Evolutionary conservation across 345 rosid genomes (phyloP), one percentile per base, ranked within the genome.

Genomic region (Eucalyptus tenuipes): DNA sequence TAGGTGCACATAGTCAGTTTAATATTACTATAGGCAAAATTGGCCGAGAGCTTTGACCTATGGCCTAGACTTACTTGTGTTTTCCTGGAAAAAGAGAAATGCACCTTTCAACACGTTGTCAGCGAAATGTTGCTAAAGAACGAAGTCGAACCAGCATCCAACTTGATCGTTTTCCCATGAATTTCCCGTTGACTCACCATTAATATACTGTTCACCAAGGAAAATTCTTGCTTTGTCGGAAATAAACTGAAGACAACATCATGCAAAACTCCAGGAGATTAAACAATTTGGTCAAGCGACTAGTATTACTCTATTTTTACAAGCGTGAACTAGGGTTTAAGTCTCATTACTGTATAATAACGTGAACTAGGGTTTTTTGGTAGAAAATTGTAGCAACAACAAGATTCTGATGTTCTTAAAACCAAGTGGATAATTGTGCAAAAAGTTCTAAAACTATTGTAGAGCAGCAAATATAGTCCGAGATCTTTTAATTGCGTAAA

Each of bases 131-230:
- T 66, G 12, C 1, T 31, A 0, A 31, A 66, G 40, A 15, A 16
- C 79, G 42, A 66, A 66, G 79, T 66, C 42, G 12, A 16, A 4
- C 79, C 48, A 79, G 11, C 53, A 47, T 44, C 31, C 37, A 47
- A 7, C 2, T 84, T 6, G n/a, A 25, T 84, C 37, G n/a, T 84
- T 84, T 84, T 13, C 50, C 18, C 52, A 3, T 14, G 50, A 7
- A 1, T 25, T 45, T 45, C 37, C 7, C 0, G 52, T 45, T 7
- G 22, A 3, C 44, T 0, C 44, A 18, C 1, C 0, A 49, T 15
- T 45, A 84, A 44, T 1, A 84, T 84, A 84, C 0, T 1, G 52
- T 84, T 71, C 25, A 18, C 81, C 81, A 1, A 17, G 81, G 4
- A 17, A 33, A 71, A 71, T 33, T 71, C 81, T 71, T 71, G 81